phyloP scores from a whole-genome alignment of 306 rosid species.

The Sicyos edulis region DNA sequence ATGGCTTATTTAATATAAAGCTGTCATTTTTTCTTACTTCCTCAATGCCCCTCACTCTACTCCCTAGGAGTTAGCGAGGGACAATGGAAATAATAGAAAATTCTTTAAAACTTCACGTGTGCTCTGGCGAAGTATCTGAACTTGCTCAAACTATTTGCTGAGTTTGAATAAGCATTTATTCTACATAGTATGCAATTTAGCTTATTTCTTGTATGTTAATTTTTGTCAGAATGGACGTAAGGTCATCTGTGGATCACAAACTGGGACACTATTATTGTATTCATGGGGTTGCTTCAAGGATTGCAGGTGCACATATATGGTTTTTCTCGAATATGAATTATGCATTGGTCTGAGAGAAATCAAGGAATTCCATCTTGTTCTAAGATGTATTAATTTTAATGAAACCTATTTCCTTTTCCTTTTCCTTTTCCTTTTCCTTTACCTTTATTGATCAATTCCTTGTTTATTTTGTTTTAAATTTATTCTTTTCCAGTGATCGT shows the following conservation, averaged over 20 bases:
- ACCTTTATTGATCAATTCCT: conserved; percentile 4
- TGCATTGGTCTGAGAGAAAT: neutral
- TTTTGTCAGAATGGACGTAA: conserved; percentile 69
- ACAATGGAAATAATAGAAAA: too few species aligned
- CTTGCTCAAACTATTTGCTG: neutral
- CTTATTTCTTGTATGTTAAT: conserved; percentile 1
- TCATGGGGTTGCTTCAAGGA: conserved; percentile 93
- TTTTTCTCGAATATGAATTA: neutral
- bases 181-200: neutral
- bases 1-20: neutral
- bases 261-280: conserved; percentile 62
- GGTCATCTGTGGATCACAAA: conserved; percentile 81
- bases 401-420: conserved; percentile 3
- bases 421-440: conserved; percentile 1
- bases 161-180: conserved; percentile 1
- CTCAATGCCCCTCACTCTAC: too few species aligned
- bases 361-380: neutral
- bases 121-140: neutral
- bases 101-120: neutral
- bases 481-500: conserved; percentile 58
- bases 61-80: too few species aligned
- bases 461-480: conserved; percentile 28
- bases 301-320: conserved; percentile 51
- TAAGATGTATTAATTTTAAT: neutral
- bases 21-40: neutral